Conservation (phyloP, 805 yeast genomes). For the Metschnikowia similis region DNA sequence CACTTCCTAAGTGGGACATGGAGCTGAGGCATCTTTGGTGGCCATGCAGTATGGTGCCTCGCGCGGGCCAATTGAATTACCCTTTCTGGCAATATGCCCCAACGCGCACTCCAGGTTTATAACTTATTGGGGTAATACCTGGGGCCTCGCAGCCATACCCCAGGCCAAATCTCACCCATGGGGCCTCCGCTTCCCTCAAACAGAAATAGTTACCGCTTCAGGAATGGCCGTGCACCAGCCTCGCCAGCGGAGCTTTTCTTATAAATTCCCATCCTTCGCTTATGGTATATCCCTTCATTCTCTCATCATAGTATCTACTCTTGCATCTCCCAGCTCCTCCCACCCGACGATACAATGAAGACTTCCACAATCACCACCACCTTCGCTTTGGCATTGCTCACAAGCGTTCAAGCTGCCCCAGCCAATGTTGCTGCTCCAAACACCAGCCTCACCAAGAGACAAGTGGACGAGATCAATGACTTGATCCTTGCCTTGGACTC, state of each 20-base stretch:
- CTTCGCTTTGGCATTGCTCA: conserved; percentile 15
- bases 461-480: conserved; percentile 20
- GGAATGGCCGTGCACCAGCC: not conserved
- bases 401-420: conserved; percentile 17
- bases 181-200: conserved; percentile 1
- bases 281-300: not conserved
- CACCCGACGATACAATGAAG: conserved; percentile 10
- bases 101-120: conserved; percentile 3
- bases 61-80: conserved; percentile 1
- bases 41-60: not conserved
- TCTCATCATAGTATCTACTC: not conserved
- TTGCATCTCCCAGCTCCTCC: not conserved
- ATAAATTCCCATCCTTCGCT: not conserved
- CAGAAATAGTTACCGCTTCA: conserved; percentile 1
- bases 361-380: conserved; percentile 13
- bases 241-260: not conserved
- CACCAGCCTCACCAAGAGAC: conserved; percentile 15
- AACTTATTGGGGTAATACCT: conserved; percentile 1
- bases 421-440: conserved; percentile 11
- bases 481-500: conserved; percentile 27
- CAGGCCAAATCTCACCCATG: not conserved
- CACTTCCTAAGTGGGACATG: not conserved
- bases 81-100: not conserved
- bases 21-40: not conserved
- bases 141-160: not conserved